Percentiles rank a stretch among this genome's conserved stretches.
phyloP scores from a whole-genome alignment of 225 moss, liverwort and hornwort genomes.

The Thuidium tamariscinum region DNA sequence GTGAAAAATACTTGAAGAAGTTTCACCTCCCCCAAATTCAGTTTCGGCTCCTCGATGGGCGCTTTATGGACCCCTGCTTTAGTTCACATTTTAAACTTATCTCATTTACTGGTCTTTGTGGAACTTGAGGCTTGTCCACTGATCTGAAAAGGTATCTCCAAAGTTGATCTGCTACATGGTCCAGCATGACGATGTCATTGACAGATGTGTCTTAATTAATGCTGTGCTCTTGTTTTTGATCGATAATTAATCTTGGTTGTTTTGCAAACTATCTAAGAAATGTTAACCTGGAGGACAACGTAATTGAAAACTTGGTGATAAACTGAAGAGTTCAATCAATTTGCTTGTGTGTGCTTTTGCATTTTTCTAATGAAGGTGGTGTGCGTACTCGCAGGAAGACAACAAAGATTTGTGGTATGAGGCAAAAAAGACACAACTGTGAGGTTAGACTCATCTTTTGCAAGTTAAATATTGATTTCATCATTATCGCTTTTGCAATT shows the following conservation, averaged over 20 bases:
- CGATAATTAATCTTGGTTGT: background rate
- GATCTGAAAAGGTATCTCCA: background rate
- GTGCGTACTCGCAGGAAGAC: slow-evolving; percentile 41
- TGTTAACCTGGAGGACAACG: background rate
- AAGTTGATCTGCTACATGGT: background rate
- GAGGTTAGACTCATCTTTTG: slow-evolving; percentile 25
- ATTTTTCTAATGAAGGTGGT: background rate
- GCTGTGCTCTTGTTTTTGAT: background rate
- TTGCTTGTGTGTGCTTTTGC: background rate
- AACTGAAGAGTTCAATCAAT: background rate
- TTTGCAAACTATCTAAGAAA: background rate
- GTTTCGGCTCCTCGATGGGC: no score
- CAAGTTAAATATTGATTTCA: background rate
- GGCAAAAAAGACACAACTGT: slow-evolving; percentile 45
- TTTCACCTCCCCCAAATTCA: no score
- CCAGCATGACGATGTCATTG: background rate
- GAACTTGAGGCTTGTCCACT: background rate
- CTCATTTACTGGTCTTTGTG: no score
- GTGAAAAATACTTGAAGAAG: no score
- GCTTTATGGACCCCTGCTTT: no score
- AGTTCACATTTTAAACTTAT: no score
- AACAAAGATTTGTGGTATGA: slow-evolving; percentile 33
- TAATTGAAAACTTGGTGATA: background rate
- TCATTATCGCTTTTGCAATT: background rate
- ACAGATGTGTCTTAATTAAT: background rate